Evolutionary conservation across 306 rosid species (phyloP).

Genomic region (Gleditsia sinensis): DNA sequence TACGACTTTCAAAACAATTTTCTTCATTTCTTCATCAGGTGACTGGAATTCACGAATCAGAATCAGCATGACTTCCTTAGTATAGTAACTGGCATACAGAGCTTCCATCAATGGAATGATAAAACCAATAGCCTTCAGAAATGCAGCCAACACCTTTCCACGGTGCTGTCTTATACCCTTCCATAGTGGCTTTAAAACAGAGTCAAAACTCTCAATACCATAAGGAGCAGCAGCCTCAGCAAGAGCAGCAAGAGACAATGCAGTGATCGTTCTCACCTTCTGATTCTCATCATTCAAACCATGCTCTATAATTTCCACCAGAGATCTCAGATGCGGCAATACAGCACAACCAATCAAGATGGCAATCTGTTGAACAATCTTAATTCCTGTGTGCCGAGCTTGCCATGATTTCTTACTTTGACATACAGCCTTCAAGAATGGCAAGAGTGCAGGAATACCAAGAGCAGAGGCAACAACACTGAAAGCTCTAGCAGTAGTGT

Average conservation of each 20-base stretch:
- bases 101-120: slow-evolving; percentile 96
- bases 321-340: slow-evolving; percentile 84
- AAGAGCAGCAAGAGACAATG: slow-evolving; percentile 91
- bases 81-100: slow-evolving; percentile 87
- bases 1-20: slow-evolving; percentile 93
- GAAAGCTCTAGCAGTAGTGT: slow-evolving; percentile 93
- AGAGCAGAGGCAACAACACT: slow-evolving; percentile 98
- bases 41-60: slow-evolving; percentile 94
- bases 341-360: slow-evolving; percentile 96
- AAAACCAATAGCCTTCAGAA: slow-evolving; percentile 92
- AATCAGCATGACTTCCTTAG: slow-evolving; percentile 92
- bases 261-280: slow-evolving; percentile 94
- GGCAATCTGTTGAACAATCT: slow-evolving; percentile 98
- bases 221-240: slow-evolving; percentile 98
- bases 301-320: slow-evolving; percentile 89
- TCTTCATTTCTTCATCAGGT: slow-evolving; percentile 99
- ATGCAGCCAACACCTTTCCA: slow-evolving; percentile 95
- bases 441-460: slow-evolving; percentile 92
- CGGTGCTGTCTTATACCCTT: slow-evolving; percentile 97
- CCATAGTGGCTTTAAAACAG: slow-evolving; percentile 91
- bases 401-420: slow-evolving; percentile 99
- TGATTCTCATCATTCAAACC: slow-evolving; percentile 94
- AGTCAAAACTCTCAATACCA: slow-evolving; percentile 96
- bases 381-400: slow-evolving; percentile 95
- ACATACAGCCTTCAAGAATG: slow-evolving; percentile 93